A percentile compares a stretch with the other conserved stretches of the same genome.
Conservation (phyloP, 345 rosid species). For the Noccaea caerulescens region DNA sequence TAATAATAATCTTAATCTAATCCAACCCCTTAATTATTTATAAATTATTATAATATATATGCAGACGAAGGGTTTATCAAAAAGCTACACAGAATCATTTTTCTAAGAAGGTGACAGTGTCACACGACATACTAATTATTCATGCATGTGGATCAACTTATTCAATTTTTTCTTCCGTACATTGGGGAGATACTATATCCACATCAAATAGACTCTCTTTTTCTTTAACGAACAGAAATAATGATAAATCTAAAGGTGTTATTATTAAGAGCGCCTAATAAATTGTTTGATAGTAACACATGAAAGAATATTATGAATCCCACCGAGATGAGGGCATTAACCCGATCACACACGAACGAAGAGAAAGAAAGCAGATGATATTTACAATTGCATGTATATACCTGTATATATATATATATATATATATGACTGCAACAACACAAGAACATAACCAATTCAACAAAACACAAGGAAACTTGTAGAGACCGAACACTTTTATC, state of each 20-base stretch:
- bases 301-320: not conserved
- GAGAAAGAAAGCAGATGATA: slow-evolving; percentile 9
- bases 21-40: no score
- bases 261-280: no score
- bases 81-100: slow-evolving; percentile 4
- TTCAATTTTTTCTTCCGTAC: not conserved
- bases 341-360: slow-evolving; percentile 18
- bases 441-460: slow-evolving; percentile 5
- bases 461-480: not conserved
- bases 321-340: not conserved
- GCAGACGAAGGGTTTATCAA: slow-evolving; percentile 1
- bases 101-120: no score
- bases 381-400: slow-evolving; percentile 30
- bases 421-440: not conserved
- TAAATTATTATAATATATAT: not conserved
- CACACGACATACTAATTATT: not conserved
- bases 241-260: not conserved
- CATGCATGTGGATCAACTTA: slow-evolving; percentile 27
- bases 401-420: not conserved
- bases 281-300: not conserved
- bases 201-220: slow-evolving; percentile 2
- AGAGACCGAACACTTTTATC: slow-evolving; percentile 18
- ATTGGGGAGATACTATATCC: slow-evolving; percentile 16
- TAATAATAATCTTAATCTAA: slow-evolving; percentile 2
- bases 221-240: not conserved